phyloP scores from a whole-genome alignment of 257 asterid genomes.

The Galeopsis tetrahit region DNA sequence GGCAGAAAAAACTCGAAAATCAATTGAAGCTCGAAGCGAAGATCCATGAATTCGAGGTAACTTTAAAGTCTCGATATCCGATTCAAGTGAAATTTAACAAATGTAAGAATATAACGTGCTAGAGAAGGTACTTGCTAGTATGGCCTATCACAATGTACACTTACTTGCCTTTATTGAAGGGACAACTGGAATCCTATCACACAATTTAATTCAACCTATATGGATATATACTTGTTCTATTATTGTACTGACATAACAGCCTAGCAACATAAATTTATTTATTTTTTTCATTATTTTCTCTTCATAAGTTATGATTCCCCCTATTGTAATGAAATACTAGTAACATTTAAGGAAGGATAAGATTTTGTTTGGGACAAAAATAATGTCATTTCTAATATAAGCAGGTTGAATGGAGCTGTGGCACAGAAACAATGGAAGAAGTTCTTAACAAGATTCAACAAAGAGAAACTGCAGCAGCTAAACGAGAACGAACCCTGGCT shows the following conservation, averaged over 20 bases:
- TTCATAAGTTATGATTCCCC: background rate
- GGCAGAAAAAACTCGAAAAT: slow-evolving; percentile 63
- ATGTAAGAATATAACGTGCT: too few relatives aligned
- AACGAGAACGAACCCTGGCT: slow-evolving; percentile 77
- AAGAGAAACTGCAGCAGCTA: slow-evolving; percentile 68
- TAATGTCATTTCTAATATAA: background rate
- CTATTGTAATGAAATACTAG: background rate
- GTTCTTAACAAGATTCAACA: slow-evolving; percentile 68
- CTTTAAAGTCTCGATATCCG: too few relatives aligned
- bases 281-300: background rate
- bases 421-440: slow-evolving; percentile 83
- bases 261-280: slow-evolving; percentile 16
- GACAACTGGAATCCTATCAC: slow-evolving; percentile 27
- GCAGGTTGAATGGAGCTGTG: slow-evolving; percentile 78
- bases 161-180: slow-evolving; percentile 28
- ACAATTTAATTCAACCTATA: slow-evolving; percentile 14
- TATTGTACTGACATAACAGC: slow-evolving; percentile 27
- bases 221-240: slow-evolving; percentile 19
- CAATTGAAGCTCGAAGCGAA: slow-evolving; percentile 70
- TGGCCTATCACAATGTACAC: slow-evolving; percentile 2
- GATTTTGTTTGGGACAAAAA: background rate
- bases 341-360: background rate
- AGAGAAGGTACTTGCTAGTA: background rate
- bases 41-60: slow-evolving; percentile 77
- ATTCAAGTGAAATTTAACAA: too few relatives aligned